Conservation (phyloP, 306 rosid species). For the Castanea sativa region DNA sequence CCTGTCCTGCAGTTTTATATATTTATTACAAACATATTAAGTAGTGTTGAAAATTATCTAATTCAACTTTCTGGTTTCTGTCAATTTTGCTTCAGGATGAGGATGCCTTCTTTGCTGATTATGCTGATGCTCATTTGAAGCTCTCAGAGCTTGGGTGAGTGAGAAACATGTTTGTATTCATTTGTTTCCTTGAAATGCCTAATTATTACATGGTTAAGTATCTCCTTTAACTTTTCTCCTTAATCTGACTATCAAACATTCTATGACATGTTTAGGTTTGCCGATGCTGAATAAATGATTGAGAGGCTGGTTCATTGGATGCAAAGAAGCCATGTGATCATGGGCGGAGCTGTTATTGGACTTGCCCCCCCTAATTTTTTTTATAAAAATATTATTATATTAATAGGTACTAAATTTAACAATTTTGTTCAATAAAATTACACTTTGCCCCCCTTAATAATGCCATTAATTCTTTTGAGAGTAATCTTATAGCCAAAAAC, state of each 20-base stretch:
- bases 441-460: too few species aligned
- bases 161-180: background rate
- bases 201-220: background rate
- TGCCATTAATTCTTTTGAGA: too few species aligned
- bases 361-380: too few species aligned
- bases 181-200: background rate
- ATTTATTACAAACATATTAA: background rate
- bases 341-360: too few species aligned
- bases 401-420: too few species aligned
- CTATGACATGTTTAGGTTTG: slow-evolving; percentile 18
- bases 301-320: too few species aligned
- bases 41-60: background rate
- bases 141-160: slow-evolving; percentile 62
- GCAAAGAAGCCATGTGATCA: background rate
- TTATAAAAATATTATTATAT: too few species aligned
- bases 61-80: background rate
- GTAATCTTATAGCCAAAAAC: too few species aligned
- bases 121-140: slow-evolving; percentile 47
- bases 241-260: background rate
- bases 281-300: slow-evolving; percentile 13
- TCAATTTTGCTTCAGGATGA: slow-evolving; percentile 33
- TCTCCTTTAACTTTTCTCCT: background rate
- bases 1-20: background rate
- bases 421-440: too few species aligned
- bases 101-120: slow-evolving; percentile 50